These are phyloP conservation scores for Penicillium corylophilum DNA, from an alignment of 2,329 filamentous ascomycete genomes.

Conservation along the genomic window DNA sequence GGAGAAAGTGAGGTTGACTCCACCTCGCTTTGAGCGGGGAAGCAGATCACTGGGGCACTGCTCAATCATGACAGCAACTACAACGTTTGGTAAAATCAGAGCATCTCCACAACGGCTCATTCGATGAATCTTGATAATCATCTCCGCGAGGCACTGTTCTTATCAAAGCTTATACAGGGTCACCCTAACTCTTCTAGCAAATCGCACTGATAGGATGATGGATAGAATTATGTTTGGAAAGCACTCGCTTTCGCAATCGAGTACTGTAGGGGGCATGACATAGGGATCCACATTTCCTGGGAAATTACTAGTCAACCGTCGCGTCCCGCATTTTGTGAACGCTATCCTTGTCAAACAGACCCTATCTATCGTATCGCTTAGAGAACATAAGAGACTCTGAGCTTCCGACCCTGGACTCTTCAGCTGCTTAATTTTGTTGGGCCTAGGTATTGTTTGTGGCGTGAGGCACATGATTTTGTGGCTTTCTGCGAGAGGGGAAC, in stretches of 20 bases:
- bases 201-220: no score
- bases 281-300: no score
- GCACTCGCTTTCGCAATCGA: no score
- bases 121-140: background rate
- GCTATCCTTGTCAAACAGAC: background rate
- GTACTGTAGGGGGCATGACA: no score
- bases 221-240: no score
- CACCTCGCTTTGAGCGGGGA: background rate
- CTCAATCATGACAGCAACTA: background rate
- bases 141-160: background rate
- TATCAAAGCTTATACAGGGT: no score
- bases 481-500: background rate
- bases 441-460: background rate
- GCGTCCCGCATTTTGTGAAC: background rate
- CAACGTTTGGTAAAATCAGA: background rate
- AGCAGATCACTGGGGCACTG: background rate
- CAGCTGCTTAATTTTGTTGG: background rate
- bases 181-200: no score
- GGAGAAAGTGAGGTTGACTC: background rate
- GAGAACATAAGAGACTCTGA: background rate
- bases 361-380: background rate
- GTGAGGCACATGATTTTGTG: background rate
- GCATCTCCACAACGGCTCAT: background rate
- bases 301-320: background rate
- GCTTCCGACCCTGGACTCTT: background rate